These are phyloP conservation scores for Phalaenopsis hybrid DNA, from an alignment of 116 monocot genomes.

Conservation along the genomic window DNA sequence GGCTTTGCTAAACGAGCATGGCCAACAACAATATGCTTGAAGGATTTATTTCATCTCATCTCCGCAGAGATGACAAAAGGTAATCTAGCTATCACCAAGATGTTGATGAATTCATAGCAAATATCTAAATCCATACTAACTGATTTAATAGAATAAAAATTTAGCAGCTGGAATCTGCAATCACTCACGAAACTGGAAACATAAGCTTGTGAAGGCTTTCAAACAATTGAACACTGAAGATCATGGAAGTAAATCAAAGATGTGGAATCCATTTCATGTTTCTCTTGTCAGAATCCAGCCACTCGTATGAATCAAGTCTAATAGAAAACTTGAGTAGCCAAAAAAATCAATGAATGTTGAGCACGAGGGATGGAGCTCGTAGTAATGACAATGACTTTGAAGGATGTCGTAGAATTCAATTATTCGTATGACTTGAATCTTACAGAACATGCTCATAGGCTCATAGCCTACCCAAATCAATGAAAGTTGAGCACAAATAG, in stretches of 20 bases:
- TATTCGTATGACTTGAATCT: too few species aligned
- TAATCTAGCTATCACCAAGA: neutral
- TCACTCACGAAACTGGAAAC: neutral
- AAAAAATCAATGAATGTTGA: neutral
- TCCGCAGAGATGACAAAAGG: neutral
- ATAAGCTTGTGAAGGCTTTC: neutral
- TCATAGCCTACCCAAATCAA: too few species aligned
- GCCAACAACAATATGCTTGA: neutral
- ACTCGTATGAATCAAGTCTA: neutral
- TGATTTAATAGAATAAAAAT: neutral
- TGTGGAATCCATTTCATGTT: neutral
- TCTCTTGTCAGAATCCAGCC: neutral
- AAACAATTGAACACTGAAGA: neutral
- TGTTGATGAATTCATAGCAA: neutral
- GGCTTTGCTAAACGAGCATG: neutral
- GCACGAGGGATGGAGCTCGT: neutral
- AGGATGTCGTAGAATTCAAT: neutral
- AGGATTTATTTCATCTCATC: neutral
- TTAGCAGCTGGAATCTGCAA: neutral
- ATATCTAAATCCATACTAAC: slow-evolving; percentile 1
- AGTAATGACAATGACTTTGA: neutral
- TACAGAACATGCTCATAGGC: too few species aligned
- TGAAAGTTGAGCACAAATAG: too few species aligned
- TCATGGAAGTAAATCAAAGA: neutral
- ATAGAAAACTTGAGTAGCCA: neutral